These are phyloP conservation scores for Boletus rubropictus DNA, from an alignment of 768 basidiomycete genomes.

Conservation along the genomic window DNA sequence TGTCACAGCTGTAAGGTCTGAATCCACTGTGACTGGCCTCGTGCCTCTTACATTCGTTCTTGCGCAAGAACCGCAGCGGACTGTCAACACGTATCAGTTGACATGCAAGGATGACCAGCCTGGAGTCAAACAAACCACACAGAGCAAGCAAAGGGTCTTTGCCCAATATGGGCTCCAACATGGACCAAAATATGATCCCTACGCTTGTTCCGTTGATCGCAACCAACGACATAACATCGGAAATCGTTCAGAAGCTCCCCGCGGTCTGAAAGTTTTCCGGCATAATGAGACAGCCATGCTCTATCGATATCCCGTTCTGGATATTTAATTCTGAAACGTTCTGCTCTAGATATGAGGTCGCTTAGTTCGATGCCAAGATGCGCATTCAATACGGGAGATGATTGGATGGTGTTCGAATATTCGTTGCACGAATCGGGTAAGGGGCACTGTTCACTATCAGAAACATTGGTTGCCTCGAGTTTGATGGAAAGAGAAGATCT, in stretches of 20 bases:
- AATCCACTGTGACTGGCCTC: conserved; percentile 56
- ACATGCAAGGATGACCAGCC: background rate
- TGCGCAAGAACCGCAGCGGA: conserved; percentile 59
- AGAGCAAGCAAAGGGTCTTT: conserved; percentile 59
- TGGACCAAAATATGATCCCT: conserved; percentile 73
- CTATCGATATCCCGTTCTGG: conserved; percentile 58
- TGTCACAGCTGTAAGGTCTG: conserved; percentile 53
- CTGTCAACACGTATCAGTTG: conserved; percentile 31
- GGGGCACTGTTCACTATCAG: background rate
- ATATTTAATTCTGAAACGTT: conserved; percentile 47
- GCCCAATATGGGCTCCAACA: conserved; percentile 65
- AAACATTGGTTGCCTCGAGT: background rate
- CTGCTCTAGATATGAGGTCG: conserved; percentile 51
- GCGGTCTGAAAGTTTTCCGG: conserved; percentile 54
- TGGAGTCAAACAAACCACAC: conserved; percentile 47
- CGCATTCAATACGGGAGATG: conserved; percentile 56
- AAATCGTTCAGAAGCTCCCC: conserved; percentile 57
- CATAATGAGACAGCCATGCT: conserved; percentile 60
- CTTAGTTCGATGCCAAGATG: conserved; percentile 53
- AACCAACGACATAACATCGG: conserved; percentile 64
- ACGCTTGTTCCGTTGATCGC: conserved; percentile 63
- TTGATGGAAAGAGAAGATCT: background rate
- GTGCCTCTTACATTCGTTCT: conserved; percentile 74
- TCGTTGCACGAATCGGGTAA: conserved; percentile 2
- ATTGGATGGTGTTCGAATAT: conserved; percentile 1